phyloP scores from a whole-genome alignment of 2,329 filamentous ascomycete genomes.

The Neonectria neomacrospora region DNA sequence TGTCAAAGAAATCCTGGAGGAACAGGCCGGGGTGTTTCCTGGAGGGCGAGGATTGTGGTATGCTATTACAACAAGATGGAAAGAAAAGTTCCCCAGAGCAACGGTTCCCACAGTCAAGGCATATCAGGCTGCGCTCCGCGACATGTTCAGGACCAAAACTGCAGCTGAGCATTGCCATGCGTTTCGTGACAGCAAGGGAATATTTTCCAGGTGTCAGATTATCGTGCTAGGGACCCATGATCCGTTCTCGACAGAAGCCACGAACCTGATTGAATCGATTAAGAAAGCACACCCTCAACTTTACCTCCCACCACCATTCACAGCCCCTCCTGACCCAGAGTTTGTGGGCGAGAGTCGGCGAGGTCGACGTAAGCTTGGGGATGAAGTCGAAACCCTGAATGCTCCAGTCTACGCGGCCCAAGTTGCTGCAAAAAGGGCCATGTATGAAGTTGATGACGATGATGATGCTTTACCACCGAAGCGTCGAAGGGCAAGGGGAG shows the following conservation, averaged over 20 bases:
- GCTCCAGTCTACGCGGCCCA: slow-evolving; percentile 63
- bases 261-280: slow-evolving; percentile 58
- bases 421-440: slow-evolving; percentile 47
- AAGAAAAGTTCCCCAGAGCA: slow-evolving; percentile 52
- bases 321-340: slow-evolving; percentile 27
- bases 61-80: slow-evolving; percentile 59
- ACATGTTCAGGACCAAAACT: slow-evolving; percentile 50
- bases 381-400: slow-evolving; percentile 60
- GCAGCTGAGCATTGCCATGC: slow-evolving; percentile 57
- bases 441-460: slow-evolving; percentile 39
- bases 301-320: slow-evolving; percentile 44
- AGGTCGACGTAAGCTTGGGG: slow-evolving; percentile 52
- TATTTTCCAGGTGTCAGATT: slow-evolving; percentile 57
- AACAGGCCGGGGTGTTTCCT: slow-evolving; percentile 60
- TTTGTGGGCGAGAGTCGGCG: slow-evolving; percentile 39
- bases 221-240: slow-evolving; percentile 56
- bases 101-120: slow-evolving; percentile 54
- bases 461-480: slow-evolving; percentile 36
- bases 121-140: slow-evolving; percentile 53
- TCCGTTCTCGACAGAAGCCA: slow-evolving; percentile 55
- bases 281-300: slow-evolving; percentile 57
- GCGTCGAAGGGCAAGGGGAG: slow-evolving; percentile 35
- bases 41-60: slow-evolving; percentile 62
- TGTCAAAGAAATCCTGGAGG: slow-evolving; percentile 45
- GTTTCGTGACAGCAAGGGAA: slow-evolving; percentile 55